These are phyloP conservation scores for Candida maesae DNA, from an alignment of 805 yeast species.

Conservation along the genomic window DNA sequence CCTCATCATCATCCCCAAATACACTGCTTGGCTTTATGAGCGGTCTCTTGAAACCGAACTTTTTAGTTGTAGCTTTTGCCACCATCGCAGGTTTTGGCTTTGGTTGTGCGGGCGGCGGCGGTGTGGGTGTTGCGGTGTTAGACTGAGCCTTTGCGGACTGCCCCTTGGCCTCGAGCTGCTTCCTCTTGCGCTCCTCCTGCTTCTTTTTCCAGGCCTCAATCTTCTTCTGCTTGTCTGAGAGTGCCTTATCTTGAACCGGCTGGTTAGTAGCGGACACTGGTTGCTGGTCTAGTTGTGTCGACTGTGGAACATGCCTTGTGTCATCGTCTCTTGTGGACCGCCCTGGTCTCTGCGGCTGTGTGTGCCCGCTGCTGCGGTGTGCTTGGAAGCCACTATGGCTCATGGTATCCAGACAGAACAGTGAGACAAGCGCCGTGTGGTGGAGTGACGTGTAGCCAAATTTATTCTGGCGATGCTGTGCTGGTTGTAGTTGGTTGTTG, in stretches of 20 bases:
- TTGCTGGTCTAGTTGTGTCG: conserved; percentile 1
- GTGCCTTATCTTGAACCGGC: conserved; percentile 8
- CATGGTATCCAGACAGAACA: too few species aligned
- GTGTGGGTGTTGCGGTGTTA: too few species aligned
- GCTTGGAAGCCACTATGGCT: too few species aligned
- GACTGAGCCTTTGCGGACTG: background rate
- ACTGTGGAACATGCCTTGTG: conserved; percentile 1
- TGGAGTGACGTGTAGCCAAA: too few species aligned
- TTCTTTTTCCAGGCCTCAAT: conserved; percentile 52
- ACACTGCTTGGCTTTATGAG: conserved; percentile 13
- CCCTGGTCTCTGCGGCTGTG: too few species aligned
- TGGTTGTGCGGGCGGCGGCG: background rate
- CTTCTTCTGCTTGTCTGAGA: conserved; percentile 31
- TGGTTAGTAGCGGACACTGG: conserved; percentile 23
- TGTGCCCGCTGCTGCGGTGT: too few species aligned
- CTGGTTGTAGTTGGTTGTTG: too few species aligned
- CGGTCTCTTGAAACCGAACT: conserved; percentile 9
- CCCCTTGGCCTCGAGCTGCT: conserved; percentile 17
- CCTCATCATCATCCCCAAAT: conserved; percentile 33
- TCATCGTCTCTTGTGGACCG: background rate
- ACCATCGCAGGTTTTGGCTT: background rate
- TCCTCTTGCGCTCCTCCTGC: conserved; percentile 27
- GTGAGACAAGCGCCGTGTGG: too few species aligned
- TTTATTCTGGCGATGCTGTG: too few species aligned
- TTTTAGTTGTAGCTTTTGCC: background rate